phyloP scores from a whole-genome alignment of 192 early-diverging fungal species.

The Spizellomyces punctatus region DNA sequence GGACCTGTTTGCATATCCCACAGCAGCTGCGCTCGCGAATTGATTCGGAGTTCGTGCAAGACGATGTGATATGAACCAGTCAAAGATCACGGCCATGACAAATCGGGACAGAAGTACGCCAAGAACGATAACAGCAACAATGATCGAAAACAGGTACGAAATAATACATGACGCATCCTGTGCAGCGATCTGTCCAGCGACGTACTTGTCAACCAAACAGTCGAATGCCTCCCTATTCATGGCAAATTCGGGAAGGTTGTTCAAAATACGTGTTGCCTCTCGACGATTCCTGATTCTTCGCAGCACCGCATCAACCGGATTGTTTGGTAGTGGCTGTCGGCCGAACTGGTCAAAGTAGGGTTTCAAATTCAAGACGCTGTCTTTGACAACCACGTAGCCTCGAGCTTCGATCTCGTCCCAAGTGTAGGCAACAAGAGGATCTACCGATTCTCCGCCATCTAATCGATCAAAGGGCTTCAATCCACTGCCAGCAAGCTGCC shows the following conservation, averaged over 20 bases:
- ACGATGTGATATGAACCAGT: slow-evolving; percentile 46
- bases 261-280: slow-evolving; percentile 56
- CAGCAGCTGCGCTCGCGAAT: not conserved
- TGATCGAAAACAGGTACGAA: slow-evolving; percentile 22
- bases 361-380: slow-evolving; percentile 27
- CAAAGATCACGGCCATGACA: slow-evolving; percentile 47
- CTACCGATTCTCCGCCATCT: slow-evolving; percentile 8
- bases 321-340: slow-evolving; percentile 8
- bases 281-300: slow-evolving; percentile 62
- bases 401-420: slow-evolving; percentile 30
- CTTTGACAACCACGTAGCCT: slow-evolving; percentile 23
- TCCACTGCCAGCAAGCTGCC: not conserved
- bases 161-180: slow-evolving; percentile 29
- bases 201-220: slow-evolving; percentile 39
- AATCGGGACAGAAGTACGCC: slow-evolving; percentile 46
- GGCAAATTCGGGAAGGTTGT: not conserved
- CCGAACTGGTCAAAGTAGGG: slow-evolving; percentile 23
- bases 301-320: slow-evolving; percentile 51
- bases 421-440: slow-evolving; percentile 24
- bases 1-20: not conserved
- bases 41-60: slow-evolving; percentile 44
- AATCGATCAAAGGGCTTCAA: slow-evolving; percentile 35
- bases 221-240: slow-evolving; percentile 7
- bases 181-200: slow-evolving; percentile 26
- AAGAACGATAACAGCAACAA: slow-evolving; percentile 35